phyloP scores from a whole-genome alignment of 192 early-diverging fungal species.

The Phlyctochytrium planicorne region DNA sequence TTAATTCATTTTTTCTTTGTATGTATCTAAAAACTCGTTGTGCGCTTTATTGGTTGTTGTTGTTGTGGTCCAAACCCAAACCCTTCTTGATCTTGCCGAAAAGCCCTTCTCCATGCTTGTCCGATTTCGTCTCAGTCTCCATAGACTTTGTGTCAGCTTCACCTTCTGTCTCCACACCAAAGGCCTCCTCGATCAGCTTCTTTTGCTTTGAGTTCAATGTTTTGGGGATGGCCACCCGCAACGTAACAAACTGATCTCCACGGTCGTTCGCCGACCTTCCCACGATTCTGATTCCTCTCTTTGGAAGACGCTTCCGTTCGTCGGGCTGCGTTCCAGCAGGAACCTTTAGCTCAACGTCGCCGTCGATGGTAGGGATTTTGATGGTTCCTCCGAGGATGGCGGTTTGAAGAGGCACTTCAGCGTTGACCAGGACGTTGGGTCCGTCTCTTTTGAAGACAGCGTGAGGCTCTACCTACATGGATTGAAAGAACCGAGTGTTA shows the following conservation, averaged over 20 bases:
- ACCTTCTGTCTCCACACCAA: constrained; percentile 49
- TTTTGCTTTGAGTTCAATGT: constrained; percentile 45
- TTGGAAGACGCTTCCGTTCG: constrained; percentile 76
- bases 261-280: constrained; percentile 40
- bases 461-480: constrained; percentile 45
- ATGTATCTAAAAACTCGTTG: too few species aligned
- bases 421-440: constrained; percentile 71
- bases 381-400: constrained; percentile 88
- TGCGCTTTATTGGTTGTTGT: too few species aligned
- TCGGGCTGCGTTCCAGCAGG: constrained; percentile 85
- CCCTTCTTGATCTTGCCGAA: background rate
- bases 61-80: background rate
- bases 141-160: constrained; percentile 2
- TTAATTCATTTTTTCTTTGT: too few species aligned
- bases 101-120: background rate
- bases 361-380: constrained; percentile 89
- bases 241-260: constrained; percentile 89
- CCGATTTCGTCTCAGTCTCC: background rate
- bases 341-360: constrained; percentile 89
- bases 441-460: constrained; percentile 84
- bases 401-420: constrained; percentile 76
- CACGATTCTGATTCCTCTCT: constrained; percentile 71
- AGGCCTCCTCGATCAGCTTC: constrained; percentile 54
- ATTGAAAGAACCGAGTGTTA: constrained; percentile 17
- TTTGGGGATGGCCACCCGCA: constrained; percentile 81